phyloP scores from a whole-genome alignment of 2,329 filamentous ascomycete species.

The Cryoendolithus antarcticus region DNA sequence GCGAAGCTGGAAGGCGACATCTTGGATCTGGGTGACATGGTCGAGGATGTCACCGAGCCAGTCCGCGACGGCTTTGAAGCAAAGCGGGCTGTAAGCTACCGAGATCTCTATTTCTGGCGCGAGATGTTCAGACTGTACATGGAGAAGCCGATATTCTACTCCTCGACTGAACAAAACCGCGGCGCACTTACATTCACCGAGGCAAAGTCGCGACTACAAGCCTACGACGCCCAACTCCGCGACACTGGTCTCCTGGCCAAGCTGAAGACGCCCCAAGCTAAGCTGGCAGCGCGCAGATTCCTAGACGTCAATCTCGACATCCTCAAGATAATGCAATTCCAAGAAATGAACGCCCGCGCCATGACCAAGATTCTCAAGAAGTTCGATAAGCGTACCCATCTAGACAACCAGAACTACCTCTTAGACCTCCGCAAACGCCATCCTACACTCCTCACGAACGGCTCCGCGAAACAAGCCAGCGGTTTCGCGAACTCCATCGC shows the following conservation, averaged over 20 bases:
- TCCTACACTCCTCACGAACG: conserved; percentile 13
- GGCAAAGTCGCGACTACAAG: conserved; percentile 55
- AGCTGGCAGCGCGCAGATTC: conserved; percentile 54
- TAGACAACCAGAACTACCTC: conserved; percentile 38
- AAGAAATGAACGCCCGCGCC: conserved; percentile 69
- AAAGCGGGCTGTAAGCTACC: conserved; percentile 20
- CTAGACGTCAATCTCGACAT: conserved; percentile 60
- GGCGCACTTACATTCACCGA: conserved; percentile 53
- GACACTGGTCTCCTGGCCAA: conserved; percentile 45
- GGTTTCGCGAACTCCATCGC: conserved; percentile 57
- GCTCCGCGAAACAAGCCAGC: conserved; percentile 41
- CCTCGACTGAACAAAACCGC: conserved; percentile 58
- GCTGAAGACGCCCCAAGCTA: conserved; percentile 57
- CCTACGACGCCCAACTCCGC: conserved; percentile 59
- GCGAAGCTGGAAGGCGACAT: conserved; percentile 52
- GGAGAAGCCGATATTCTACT: conserved; percentile 72
- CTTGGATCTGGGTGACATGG: conserved; percentile 48
- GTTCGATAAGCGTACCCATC: conserved; percentile 75
- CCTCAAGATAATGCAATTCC: conserved; percentile 71
- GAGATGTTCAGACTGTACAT: conserved; percentile 72
- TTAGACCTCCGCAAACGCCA: conserved; percentile 15
- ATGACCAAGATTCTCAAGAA: conserved; percentile 80
- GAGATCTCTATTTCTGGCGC: conserved; percentile 63
- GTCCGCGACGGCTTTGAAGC: conserved; percentile 37
- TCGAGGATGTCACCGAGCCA: conserved; percentile 54